phyloP scores from a whole-genome alignment of 768 basidiomycete genomes.

The Lactarius akahatsu region DNA sequence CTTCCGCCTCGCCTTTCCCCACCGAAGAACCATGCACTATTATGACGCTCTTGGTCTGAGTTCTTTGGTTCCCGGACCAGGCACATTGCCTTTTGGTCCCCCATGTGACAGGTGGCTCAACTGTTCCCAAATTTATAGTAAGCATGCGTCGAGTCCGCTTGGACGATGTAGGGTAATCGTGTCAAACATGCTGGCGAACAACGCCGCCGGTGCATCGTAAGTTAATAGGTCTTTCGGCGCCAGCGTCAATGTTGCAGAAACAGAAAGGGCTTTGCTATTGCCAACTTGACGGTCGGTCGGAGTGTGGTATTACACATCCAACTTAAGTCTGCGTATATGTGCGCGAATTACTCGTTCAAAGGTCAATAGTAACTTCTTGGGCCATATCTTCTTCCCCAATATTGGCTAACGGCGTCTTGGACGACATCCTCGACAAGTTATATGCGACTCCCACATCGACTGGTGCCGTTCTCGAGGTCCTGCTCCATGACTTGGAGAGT shows the following conservation, averaged over 20 bases:
- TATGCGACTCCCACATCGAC: background rate
- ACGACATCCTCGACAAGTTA: conserved; percentile 5
- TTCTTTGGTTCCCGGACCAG: too few species aligned
- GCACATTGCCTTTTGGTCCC: too few species aligned
- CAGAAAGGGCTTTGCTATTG: background rate
- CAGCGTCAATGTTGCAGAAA: background rate
- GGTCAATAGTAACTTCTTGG: background rate
- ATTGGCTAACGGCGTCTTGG: too few species aligned
- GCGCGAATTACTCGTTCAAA: background rate
- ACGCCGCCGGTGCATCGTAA: background rate
- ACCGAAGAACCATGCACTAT: too few species aligned
- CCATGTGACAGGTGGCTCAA: background rate
- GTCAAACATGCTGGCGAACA: background rate
- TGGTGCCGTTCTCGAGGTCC: background rate
- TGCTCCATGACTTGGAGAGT: too few species aligned
- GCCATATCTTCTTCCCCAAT: background rate
- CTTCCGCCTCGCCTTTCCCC: too few species aligned
- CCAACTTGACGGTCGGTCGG: background rate
- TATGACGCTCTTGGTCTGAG: too few species aligned
- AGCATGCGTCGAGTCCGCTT: background rate
- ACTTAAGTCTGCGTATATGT: background rate
- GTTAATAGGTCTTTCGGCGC: background rate
- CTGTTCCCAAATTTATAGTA: background rate
- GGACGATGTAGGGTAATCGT: background rate
- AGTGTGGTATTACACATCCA: background rate